phyloP scores from a whole-genome alignment of 2,329 filamentous ascomycete genomes.

The Cadophora sp. region DNA sequence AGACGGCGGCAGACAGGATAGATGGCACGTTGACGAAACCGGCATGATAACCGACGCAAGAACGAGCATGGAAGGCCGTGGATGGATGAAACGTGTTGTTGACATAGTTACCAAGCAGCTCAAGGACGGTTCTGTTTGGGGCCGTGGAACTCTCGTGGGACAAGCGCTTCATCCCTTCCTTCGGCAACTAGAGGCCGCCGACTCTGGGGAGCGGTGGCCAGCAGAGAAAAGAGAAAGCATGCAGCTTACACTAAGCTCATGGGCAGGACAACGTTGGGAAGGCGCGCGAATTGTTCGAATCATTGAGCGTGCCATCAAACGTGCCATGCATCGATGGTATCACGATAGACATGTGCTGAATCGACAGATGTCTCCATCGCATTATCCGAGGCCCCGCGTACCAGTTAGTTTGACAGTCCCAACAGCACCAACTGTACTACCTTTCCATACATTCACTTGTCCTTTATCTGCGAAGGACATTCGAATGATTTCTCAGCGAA shows the following conservation, averaged over 20 bases:
- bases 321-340: slow-evolving; percentile 86
- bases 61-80: slow-evolving; percentile 65
- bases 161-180: slow-evolving; percentile 54
- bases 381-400: slow-evolving; percentile 76
- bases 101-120: slow-evolving; percentile 91
- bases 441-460: slow-evolving; percentile 97
- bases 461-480: slow-evolving; percentile 91
- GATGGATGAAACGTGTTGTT: slow-evolving; percentile 89
- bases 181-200: slow-evolving; percentile 42
- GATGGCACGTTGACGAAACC: slow-evolving; percentile 89
- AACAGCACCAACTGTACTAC: slow-evolving; percentile 89
- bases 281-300: slow-evolving; percentile 84
- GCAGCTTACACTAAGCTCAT: slow-evolving; percentile 51
- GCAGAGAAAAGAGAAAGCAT: slow-evolving; percentile 45
- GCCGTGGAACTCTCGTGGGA: slow-evolving; percentile 70
- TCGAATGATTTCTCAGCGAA: slow-evolving; percentile 91
- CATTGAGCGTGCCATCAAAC: slow-evolving; percentile 82
- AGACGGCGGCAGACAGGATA: slow-evolving; percentile 76
- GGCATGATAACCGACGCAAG: slow-evolving; percentile 82
- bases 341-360: slow-evolving; percentile 75
- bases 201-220: slow-evolving; percentile 44
- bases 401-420: slow-evolving; percentile 79
- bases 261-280: slow-evolving; percentile 84
- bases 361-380: slow-evolving; percentile 59
- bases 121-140: slow-evolving; percentile 85